These are phyloP conservation scores for Taphrina populina DNA, from an alignment of 1,139 yeast species.

Conservation along the genomic window DNA sequence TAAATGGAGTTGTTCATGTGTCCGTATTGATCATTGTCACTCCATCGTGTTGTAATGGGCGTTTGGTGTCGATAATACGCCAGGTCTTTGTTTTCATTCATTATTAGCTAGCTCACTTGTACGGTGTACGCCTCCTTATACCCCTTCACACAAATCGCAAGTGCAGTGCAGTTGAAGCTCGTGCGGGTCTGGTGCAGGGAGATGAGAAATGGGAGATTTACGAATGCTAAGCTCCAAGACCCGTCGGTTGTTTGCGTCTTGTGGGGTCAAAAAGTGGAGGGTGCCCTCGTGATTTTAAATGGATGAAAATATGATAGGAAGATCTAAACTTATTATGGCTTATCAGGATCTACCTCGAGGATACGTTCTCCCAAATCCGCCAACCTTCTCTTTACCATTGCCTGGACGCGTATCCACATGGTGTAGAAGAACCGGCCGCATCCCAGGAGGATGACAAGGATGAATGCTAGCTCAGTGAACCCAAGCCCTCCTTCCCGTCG, in stretches of 20 bases:
- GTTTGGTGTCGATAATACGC: conserved; percentile 4
- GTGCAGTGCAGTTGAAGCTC: no score
- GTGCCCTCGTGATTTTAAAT: no score
- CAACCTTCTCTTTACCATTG: conserved; percentile 5
- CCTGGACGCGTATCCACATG: conserved; percentile 20
- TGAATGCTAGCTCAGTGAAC: conserved; percentile 18
- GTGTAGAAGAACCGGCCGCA: conserved; percentile 13
- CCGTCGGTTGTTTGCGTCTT: no score
- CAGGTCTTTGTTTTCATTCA: conserved; percentile 4
- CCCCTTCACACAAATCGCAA: no score
- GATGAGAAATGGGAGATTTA: no score
- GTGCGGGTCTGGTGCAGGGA: no score
- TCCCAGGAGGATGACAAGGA: conserved; percentile 20
- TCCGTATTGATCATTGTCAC: conserved; percentile 31
- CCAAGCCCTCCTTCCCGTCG: conserved; percentile 19
- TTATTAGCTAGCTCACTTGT: neutral
- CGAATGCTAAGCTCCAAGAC: no score
- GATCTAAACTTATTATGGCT: conserved; percentile 1
- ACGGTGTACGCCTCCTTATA: no score
- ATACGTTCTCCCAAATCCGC: conserved; percentile 19
- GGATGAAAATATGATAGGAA: no score
- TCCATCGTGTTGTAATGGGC: conserved; percentile 24
- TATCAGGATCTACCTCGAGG: conserved; percentile 20
- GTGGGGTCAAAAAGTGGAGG: no score
- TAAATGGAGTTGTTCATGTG: conserved; percentile 24